A percentile compares a stretch with the other conserved stretches of the same genome.
These are phyloP conservation scores for Lactarius vividus DNA, from an alignment of 768 basidiomycete species.

Conservation along the genomic window DNA sequence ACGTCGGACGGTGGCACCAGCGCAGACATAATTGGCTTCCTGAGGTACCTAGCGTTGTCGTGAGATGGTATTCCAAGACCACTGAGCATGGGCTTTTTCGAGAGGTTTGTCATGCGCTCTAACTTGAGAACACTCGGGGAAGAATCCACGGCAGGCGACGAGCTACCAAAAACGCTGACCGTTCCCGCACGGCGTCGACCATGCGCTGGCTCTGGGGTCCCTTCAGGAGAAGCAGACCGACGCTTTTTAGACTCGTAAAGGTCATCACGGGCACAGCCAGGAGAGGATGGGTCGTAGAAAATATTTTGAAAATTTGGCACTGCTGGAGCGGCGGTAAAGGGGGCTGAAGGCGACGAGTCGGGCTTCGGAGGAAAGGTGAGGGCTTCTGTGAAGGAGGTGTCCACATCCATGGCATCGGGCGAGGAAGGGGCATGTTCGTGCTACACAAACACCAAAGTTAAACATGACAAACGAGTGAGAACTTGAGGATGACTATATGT, in stretches of 20 bases:
- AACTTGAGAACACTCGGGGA: slow-evolving; percentile 50
- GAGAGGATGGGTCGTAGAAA: slow-evolving; percentile 59
- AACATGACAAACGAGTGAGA: slow-evolving; percentile 16
- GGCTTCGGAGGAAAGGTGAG: slow-evolving; percentile 31
- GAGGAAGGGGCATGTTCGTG: slow-evolving; percentile 43
- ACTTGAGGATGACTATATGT: slow-evolving; percentile 12
- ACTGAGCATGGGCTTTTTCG: slow-evolving; percentile 50
- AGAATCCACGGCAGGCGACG: slow-evolving; percentile 49
- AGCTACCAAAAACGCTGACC: slow-evolving; percentile 35
- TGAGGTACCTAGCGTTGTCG: slow-evolving; percentile 51
- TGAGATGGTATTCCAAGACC: slow-evolving; percentile 56
- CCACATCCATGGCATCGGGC: slow-evolving; percentile 75
- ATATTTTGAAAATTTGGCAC: slow-evolving; percentile 47
- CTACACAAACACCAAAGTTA: slow-evolving; percentile 31
- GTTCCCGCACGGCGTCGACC: slow-evolving; percentile 27
- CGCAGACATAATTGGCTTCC: slow-evolving; percentile 67
- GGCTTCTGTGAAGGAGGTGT: slow-evolving; percentile 41
- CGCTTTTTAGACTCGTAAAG: slow-evolving; percentile 39
- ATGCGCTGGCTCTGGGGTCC: slow-evolving; percentile 5
- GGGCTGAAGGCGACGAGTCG: slow-evolving; percentile 27
- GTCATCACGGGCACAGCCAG: slow-evolving; percentile 29
- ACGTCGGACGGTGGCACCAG: slow-evolving; percentile 48
- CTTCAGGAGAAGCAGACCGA: slow-evolving; percentile 35
- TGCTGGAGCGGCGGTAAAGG: slow-evolving; percentile 31
- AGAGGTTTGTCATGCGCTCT: slow-evolving; percentile 40